phyloP scores from a whole-genome alignment of 148 eudicot species.

The Rhododendron ovatum region DNA sequence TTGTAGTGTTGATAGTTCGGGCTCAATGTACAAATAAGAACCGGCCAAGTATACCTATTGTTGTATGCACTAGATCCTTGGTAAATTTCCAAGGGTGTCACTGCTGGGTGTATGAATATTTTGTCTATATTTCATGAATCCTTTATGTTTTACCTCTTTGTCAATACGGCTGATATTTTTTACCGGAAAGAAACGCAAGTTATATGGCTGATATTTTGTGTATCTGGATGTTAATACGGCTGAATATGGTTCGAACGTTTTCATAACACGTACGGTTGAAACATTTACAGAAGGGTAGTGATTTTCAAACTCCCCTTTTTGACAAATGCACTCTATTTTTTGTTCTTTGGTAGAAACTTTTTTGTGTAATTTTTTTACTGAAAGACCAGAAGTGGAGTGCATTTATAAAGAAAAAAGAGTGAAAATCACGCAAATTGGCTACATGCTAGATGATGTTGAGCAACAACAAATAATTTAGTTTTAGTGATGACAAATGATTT shows the following conservation, averaged over 20 bases:
- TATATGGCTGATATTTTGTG: not conserved
- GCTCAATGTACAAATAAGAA: slow-evolving; percentile 27
- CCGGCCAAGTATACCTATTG: not conserved
- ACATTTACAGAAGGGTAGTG: not conserved
- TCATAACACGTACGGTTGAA: not conserved
- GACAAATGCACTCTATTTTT: too few species aligned
- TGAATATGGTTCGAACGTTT: not conserved
- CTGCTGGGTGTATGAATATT: not conserved
- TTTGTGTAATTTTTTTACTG: too few species aligned
- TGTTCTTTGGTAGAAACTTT: too few species aligned
- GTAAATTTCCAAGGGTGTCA: not conserved
- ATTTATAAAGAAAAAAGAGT: too few species aligned
- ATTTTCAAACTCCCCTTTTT: too few species aligned
- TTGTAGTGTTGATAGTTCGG: not conserved
- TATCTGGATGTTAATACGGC: not conserved
- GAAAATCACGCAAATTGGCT: too few species aligned
- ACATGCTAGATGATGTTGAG: too few species aligned
- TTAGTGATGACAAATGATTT: too few species aligned
- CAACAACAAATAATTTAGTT: too few species aligned
- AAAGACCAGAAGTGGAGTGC: too few species aligned
- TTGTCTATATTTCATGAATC: not conserved
- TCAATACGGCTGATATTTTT: not conserved
- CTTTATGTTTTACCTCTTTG: not conserved
- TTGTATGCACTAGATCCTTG: not conserved
- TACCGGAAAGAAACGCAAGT: too few species aligned